Evolutionary conservation across 768 basidiomycete genomes (phyloP).

Genomic region (Russula griseocarnosa): DNA sequence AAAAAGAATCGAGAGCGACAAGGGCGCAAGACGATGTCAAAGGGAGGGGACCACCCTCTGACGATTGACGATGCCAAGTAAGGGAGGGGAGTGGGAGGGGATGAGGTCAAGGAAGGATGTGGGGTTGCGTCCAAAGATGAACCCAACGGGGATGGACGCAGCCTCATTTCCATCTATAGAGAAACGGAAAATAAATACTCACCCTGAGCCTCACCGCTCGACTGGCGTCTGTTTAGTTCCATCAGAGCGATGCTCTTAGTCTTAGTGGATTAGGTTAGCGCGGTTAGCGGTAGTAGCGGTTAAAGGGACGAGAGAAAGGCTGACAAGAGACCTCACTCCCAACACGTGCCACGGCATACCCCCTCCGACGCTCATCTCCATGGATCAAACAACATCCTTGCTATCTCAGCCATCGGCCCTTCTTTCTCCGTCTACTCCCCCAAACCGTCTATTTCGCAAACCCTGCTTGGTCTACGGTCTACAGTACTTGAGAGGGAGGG

Average conservation of each 20-base stretch:
- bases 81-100: not conserved
- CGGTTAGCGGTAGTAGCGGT: not conserved
- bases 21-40: constrained; percentile 2
- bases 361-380: not conserved
- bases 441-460: too few species aligned
- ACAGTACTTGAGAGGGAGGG: too few species aligned
- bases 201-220: not conserved
- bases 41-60: too few species aligned
- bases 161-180: not conserved
- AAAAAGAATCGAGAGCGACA: not conserved
- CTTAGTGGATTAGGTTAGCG: too few species aligned
- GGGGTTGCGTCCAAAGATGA: constrained; percentile 8
- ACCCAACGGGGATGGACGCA: not conserved
- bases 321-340: too few species aligned
- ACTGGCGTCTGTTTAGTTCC: constrained; percentile 2
- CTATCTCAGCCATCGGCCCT: not conserved
- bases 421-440: not conserved
- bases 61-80: too few species aligned
- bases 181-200: not conserved
- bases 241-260: too few species aligned
- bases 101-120: not conserved
- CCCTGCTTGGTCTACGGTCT: too few species aligned
- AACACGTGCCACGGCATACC: not conserved
- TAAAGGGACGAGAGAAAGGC: too few species aligned
- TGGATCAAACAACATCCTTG: not conserved